Evolutionary conservation across 1,284 basidiomycete genomes (phyloP), one percentile per base, ranked within the genome.

Genomic region (Neonothopanus nambi): DNA sequence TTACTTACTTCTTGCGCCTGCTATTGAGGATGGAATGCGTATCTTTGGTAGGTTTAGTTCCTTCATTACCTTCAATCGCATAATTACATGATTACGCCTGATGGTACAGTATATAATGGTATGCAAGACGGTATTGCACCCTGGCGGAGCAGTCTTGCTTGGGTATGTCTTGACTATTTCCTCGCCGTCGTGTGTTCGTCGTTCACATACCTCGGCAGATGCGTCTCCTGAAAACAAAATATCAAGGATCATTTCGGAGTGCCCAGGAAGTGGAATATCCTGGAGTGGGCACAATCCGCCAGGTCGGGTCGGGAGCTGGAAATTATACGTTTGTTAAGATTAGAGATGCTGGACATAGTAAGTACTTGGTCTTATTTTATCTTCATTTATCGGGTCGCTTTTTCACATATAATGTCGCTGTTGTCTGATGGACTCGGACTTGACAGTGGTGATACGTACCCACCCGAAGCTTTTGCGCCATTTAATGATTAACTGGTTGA

Each of bases 271-370:
- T 42, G 21, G 41, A 42, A 20, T 23, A 42, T 42, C 41, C 41
- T 7, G 41, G 20, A 20, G 41, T 42, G 8, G 41, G 41, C 7
- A 7, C 41, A 23, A 42, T 42, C n/a, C 41, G 41, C 12, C 13
- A 42, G 20, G 41, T 17, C 26, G 13, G 41, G 9, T n/a, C n/a
- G n/a, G n/a, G n/a, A n/a, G 41, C 13, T n/a, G 41, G 41, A 7
- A 42, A 42, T n/a, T 42, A 42, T 23, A 42, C 20, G 41, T 42
- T 42, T 23, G n/a, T 42, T n/a, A 42, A 42, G n/a, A 17, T 42
- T 24, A 18, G n/a, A 17, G 41, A 42, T 5, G 41, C 41, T 18
- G 41, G 41, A 7, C 41, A 42, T 23, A 42, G 41, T 42, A 23
- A 20, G 20, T 18, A n/a, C 26, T 7, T n/a, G 12, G 12, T 7